Conservation (phyloP, 768 basidiomycete genomes). For the Lanmaoa pseudosensibilis region DNA sequence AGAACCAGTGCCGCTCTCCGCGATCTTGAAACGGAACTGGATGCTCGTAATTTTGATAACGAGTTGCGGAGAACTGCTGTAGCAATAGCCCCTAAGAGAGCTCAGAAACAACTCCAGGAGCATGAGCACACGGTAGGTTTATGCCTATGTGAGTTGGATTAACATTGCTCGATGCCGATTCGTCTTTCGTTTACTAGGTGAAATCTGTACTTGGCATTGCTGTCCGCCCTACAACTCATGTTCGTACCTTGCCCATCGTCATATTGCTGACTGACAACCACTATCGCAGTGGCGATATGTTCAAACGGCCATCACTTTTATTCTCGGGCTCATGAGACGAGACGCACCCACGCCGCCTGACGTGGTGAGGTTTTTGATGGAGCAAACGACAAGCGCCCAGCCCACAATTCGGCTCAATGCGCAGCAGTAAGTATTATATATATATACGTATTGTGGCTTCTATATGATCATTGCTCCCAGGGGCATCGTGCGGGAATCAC, state of each 20-base stretch:
- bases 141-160: background rate
- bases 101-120: conserved; percentile 43
- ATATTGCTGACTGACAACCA: conserved; percentile 5
- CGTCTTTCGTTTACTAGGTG: conserved; percentile 42
- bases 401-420: conserved; percentile 62
- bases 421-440: conserved; percentile 49
- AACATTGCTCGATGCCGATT: background rate
- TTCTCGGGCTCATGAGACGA: conserved; percentile 61
- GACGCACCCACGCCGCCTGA: conserved; percentile 55
- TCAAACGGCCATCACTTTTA: conserved; percentile 65
- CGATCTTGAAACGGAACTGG: conserved; percentile 53
- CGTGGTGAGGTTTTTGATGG: conserved; percentile 62
- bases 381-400: conserved; percentile 69
- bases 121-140: conserved; percentile 51
- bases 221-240: conserved; percentile 64
- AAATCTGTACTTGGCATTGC: conserved; percentile 61
- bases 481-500: conserved; percentile 63
- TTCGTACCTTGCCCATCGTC: conserved; percentile 36
- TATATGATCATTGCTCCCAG: conserved; percentile 34
- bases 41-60: conserved; percentile 41
- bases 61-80: conserved; percentile 45
- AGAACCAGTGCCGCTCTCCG: conserved; percentile 48
- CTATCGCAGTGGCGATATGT: conserved; percentile 75
- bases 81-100: conserved; percentile 42
- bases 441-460: background rate